Evolutionary conservation across 257 asterid genomes (phyloP).

Genomic region (Thymus mandschuricus): DNA sequence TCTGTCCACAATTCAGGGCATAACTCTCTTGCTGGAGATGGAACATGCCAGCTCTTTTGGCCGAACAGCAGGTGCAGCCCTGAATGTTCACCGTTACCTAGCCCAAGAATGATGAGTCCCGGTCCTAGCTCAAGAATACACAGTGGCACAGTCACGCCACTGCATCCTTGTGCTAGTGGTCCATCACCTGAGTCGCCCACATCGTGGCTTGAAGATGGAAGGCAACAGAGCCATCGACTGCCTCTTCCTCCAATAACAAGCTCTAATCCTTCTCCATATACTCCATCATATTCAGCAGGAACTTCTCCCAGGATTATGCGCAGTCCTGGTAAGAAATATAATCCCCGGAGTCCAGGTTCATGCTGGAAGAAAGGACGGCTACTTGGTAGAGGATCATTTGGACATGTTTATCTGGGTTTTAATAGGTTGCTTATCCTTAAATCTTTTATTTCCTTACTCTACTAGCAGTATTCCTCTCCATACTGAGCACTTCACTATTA

Average conservation of each 20-base stretch:
- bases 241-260: conserved; percentile 51
- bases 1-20: conserved; percentile 46
- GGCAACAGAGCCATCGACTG: conserved; percentile 43
- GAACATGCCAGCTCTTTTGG: conserved; percentile 46
- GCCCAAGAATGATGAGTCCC: conserved; percentile 50
- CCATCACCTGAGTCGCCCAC: conserved; percentile 35
- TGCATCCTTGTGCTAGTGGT: conserved; percentile 36
- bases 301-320: conserved; percentile 41
- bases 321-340: conserved; percentile 42
- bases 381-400: conserved; percentile 73
- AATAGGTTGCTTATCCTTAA: conserved; percentile 45
- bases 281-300: conserved; percentile 44
- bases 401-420: conserved; percentile 71
- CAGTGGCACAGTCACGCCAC: conserved; percentile 47
- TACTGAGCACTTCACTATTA: neutral
- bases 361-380: conserved; percentile 71
- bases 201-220: conserved; percentile 44
- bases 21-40: conserved; percentile 45
- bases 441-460: conserved; percentile 22
- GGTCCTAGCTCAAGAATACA: conserved; percentile 51
- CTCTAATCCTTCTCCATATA: conserved; percentile 33
- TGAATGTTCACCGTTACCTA: conserved; percentile 50
- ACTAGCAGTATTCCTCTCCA: conserved; percentile 22
- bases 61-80: conserved; percentile 47
- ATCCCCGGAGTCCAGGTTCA: conserved; percentile 44